Percentiles rank a stretch among this genome's conserved stretches.
Conservation (phyloP, 176 grass and related monocot genomes). For the Secale cereale region DNA sequence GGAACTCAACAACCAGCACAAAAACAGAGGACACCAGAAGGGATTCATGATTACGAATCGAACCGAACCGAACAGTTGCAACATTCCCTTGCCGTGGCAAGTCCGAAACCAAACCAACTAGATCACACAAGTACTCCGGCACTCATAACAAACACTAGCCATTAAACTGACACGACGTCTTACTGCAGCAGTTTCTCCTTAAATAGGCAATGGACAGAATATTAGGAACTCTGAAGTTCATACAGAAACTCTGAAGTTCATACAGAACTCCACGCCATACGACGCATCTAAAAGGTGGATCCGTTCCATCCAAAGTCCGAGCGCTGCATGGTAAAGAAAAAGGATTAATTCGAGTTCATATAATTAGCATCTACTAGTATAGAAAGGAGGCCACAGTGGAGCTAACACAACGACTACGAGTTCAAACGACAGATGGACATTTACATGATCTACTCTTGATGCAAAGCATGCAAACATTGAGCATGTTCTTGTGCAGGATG, state of each 20-base stretch:
- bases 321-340: slow-evolving; percentile 26
- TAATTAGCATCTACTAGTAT: neutral
- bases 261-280: neutral
- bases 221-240: neutral
- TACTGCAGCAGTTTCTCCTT: slow-evolving; percentile 14
- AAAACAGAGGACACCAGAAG: neutral
- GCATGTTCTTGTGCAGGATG: slow-evolving; percentile 85
- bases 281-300: slow-evolving; percentile 39
- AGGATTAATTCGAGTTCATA: neutral
- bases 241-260: neutral
- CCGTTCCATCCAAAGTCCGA: slow-evolving; percentile 63
- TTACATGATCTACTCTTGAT: slow-evolving; percentile 91
- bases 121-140: neutral
- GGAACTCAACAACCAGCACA: neutral
- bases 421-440: slow-evolving; percentile 24
- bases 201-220: slow-evolving; percentile 3
- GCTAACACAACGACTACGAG: neutral
- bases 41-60: neutral
- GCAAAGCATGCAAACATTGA: slow-evolving; percentile 97
- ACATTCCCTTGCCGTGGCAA: neutral
- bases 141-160: neutral
- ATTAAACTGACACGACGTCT: neutral
- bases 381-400: neutral
- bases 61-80: neutral
- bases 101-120: neutral